These are phyloP conservation scores for Vachellia collinsii DNA, from an alignment of 306 rosid species.

Conservation along the genomic window DNA sequence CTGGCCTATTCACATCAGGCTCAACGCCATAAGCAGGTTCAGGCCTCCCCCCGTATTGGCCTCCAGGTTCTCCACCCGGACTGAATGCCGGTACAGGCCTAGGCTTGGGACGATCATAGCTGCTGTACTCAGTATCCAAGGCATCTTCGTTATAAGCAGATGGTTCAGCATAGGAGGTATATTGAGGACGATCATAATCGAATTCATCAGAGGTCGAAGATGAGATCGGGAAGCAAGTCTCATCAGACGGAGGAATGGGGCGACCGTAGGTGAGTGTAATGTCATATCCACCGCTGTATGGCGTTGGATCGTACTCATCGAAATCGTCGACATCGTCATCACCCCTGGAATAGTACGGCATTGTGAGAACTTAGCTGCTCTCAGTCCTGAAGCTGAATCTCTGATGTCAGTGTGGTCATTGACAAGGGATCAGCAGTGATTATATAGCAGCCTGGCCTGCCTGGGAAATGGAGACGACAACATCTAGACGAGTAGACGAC, in stretches of 20 bases:
- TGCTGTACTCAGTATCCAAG: slow-evolving; percentile 57
- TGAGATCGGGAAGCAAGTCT: slow-evolving; percentile 55
- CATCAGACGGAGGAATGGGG: slow-evolving; percentile 39
- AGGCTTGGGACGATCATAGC: slow-evolving; percentile 63
- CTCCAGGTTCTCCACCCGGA: slow-evolving; percentile 29
- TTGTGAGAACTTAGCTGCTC: background rate
- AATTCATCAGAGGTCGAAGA: slow-evolving; percentile 41
- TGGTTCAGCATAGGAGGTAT: slow-evolving; percentile 50
- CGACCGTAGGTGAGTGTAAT: slow-evolving; percentile 44
- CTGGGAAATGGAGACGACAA: background rate
- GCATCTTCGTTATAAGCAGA: slow-evolving; percentile 61
- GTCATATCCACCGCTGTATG: slow-evolving; percentile 48
- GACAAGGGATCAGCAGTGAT: background rate
- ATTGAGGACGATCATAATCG: slow-evolving; percentile 69
- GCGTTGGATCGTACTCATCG: slow-evolving; percentile 44
- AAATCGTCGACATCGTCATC: slow-evolving; percentile 23
- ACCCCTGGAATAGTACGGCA: slow-evolving; percentile 19
- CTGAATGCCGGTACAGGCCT: slow-evolving; percentile 27
- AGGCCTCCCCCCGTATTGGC: slow-evolving; percentile 11
- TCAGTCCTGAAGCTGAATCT: background rate
- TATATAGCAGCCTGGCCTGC: background rate
- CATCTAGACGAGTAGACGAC: background rate
- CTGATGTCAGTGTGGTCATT: background rate
- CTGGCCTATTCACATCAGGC: slow-evolving; percentile 7
- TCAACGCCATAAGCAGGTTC: slow-evolving; percentile 23